These are phyloP conservation scores for Rhododendron molle DNA, from an alignment of 148 eudicot species.

Conservation along the genomic window DNA sequence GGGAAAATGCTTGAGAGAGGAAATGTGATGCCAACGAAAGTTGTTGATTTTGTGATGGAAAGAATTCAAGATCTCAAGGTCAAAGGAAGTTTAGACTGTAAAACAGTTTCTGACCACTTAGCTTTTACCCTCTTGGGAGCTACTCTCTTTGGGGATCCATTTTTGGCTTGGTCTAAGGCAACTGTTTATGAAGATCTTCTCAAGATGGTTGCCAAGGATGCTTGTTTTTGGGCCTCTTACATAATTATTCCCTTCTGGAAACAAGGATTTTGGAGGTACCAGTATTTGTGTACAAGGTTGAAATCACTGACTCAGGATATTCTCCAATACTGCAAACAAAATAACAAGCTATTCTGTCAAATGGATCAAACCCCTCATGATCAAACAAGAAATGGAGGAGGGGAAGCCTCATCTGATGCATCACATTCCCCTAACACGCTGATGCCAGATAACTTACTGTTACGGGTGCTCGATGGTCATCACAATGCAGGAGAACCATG, in stretches of 20 bases:
- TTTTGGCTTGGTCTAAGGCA: conserved; percentile 53
- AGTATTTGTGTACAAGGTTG: conserved; percentile 33
- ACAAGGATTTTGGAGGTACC: conserved; percentile 45
- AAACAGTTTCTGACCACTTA: conserved; percentile 40
- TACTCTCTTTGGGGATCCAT: conserved; percentile 51
- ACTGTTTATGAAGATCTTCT: conserved; percentile 46
- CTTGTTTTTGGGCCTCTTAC: conserved; percentile 58
- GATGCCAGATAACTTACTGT: conserved; percentile 11
- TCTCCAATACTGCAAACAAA: conserved; percentile 33
- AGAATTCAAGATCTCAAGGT: conserved; percentile 23
- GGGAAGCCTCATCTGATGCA: conserved; percentile 8
- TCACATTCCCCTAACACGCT: neutral
- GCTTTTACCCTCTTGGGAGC: conserved; percentile 50
- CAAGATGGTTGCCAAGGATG: conserved; percentile 46
- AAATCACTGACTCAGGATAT: conserved; percentile 45
- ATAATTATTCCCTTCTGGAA: conserved; percentile 50
- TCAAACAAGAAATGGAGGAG: neutral
- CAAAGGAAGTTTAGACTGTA: conserved; percentile 40
- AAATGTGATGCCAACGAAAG: conserved; percentile 30
- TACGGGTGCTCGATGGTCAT: conserved; percentile 22
- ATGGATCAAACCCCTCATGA: conserved; percentile 2
- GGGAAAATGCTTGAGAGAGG: conserved; percentile 33
- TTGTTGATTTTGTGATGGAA: conserved; percentile 36
- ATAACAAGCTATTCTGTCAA: conserved; percentile 22
- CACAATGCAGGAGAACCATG: conserved; percentile 26